Conservation (phyloP, 1,284 basidiomycete species). For the Amylostereum areolatum region DNA sequence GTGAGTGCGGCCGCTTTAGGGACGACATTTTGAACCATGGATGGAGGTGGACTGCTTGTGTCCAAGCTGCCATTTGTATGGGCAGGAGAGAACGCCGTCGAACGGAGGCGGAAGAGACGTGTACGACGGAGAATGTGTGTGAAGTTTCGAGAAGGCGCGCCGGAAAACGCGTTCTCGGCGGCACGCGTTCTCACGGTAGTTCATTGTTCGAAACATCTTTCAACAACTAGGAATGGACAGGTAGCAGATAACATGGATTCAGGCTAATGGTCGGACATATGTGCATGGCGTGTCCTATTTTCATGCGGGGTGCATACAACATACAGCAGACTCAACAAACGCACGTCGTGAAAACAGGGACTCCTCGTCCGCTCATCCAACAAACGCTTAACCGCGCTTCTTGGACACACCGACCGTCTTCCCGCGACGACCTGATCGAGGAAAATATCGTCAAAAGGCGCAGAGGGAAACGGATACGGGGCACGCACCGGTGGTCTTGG, state of each 20-base stretch:
- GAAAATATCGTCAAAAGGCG: neutral
- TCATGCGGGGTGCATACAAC: neutral
- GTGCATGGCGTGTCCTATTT: neutral
- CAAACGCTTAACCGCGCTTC: slow-evolving; percentile 71
- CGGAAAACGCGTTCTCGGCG: neutral
- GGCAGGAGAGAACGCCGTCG: too few relatives aligned
- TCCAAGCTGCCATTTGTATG: slow-evolving; percentile 24
- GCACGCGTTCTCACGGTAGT: neutral
- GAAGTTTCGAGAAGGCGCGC: slow-evolving; percentile 5
- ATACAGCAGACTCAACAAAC: neutral
- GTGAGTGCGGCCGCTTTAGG: slow-evolving; percentile 41
- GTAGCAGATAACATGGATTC: neutral
- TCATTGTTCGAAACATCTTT: neutral
- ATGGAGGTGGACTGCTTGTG: slow-evolving; percentile 33
- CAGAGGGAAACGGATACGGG: neutral
- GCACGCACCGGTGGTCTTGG: slow-evolving; percentile 90
- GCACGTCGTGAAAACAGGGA: neutral
- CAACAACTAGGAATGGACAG: neutral
- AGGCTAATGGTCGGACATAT: neutral
- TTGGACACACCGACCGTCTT: slow-evolving; percentile 93
- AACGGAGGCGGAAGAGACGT: too few relatives aligned
- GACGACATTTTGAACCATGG: slow-evolving; percentile 47
- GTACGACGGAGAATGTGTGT: neutral
- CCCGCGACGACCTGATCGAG: slow-evolving; percentile 67
- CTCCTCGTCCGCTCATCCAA: neutral